These are phyloP conservation scores for Aureobasidium pullulans DNA, from an alignment of 2,329 filamentous ascomycete species.

Conservation along the genomic window DNA sequence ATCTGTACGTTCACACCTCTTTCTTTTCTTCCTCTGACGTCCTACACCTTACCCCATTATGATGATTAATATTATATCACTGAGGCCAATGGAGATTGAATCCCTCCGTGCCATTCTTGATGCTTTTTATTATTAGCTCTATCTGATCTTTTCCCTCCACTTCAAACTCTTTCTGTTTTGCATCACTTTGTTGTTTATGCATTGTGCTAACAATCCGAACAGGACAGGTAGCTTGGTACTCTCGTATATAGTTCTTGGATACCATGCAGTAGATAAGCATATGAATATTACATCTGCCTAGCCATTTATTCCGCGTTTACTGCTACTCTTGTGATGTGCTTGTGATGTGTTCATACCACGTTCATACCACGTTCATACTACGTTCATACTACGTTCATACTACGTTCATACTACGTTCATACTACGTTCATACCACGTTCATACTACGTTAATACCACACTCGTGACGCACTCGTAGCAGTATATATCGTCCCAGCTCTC, in stretches of 20 bases:
- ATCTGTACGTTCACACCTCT: not conserved
- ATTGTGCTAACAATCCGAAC: not conserved
- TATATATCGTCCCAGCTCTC: too few species aligned
- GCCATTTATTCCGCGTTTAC: not conserved
- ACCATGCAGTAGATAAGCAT: not conserved
- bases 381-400: too few species aligned
- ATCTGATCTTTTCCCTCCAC: too few species aligned
- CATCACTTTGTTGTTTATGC: not conserved
- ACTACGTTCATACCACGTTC: too few species aligned
- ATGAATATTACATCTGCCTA: not conserved
- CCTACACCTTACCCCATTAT: not conserved
- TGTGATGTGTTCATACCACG: too few species aligned
- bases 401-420: too few species aligned
- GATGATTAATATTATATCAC: not conserved
- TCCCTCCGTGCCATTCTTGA: constrained; percentile 3
- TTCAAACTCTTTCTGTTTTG: too few species aligned
- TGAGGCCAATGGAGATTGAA: constrained; percentile 10
- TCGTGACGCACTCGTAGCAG: too few species aligned
- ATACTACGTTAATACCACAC: too few species aligned
- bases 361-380: too few species aligned
- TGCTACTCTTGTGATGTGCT: too few species aligned
- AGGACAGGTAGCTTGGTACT: not conserved
- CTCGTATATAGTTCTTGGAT: not conserved
- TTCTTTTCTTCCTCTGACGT: too few species aligned
- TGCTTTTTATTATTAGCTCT: constrained; percentile 7